phyloP scores from a whole-genome alignment of 352 stramenopile species.

The Phytophthora podocarpi region DNA sequence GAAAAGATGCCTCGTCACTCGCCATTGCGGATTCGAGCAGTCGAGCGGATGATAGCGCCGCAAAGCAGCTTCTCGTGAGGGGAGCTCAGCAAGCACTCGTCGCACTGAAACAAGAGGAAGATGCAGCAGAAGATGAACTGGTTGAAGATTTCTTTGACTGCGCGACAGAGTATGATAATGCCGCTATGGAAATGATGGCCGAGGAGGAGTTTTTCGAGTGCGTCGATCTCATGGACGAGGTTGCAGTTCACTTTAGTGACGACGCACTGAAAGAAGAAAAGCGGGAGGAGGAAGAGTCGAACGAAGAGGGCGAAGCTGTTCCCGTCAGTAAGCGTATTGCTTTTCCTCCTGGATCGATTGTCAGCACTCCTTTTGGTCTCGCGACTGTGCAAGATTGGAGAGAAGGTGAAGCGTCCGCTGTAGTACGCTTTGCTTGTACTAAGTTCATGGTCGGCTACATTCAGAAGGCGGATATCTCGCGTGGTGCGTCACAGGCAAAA shows the following conservation, averaged over 20 bases:
- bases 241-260: slow-evolving; percentile 51
- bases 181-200: slow-evolving; percentile 59
- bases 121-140: slow-evolving; percentile 52
- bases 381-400: slow-evolving; percentile 63
- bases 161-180: slow-evolving; percentile 59
- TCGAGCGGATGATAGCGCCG: not conserved
- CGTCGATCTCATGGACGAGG: slow-evolving; percentile 64
- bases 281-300: slow-evolving; percentile 2
- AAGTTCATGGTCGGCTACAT: slow-evolving; percentile 62
- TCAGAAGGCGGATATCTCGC: slow-evolving; percentile 59
- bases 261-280: slow-evolving; percentile 25
- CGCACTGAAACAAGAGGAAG: slow-evolving; percentile 37
- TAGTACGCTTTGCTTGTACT: slow-evolving; percentile 48
- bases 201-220: slow-evolving; percentile 91
- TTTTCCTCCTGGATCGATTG: slow-evolving; percentile 62
- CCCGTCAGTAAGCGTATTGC: slow-evolving; percentile 1
- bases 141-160: slow-evolving; percentile 90
- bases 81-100: slow-evolving; percentile 39
- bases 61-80: slow-evolving; percentile 18
- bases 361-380: slow-evolving; percentile 73
- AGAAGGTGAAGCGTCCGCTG: slow-evolving; percentile 34
- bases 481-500: slow-evolving; percentile 63
- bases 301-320: slow-evolving; percentile 10
- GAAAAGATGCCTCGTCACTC: slow-evolving; percentile 23
- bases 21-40: slow-evolving; percentile 10